Percentiles rank a stretch among this genome's conserved stretches.
Evolutionary conservation across 805 yeast genomes (phyloP).

Genomic region (Torulaspora franciscae): DNA sequence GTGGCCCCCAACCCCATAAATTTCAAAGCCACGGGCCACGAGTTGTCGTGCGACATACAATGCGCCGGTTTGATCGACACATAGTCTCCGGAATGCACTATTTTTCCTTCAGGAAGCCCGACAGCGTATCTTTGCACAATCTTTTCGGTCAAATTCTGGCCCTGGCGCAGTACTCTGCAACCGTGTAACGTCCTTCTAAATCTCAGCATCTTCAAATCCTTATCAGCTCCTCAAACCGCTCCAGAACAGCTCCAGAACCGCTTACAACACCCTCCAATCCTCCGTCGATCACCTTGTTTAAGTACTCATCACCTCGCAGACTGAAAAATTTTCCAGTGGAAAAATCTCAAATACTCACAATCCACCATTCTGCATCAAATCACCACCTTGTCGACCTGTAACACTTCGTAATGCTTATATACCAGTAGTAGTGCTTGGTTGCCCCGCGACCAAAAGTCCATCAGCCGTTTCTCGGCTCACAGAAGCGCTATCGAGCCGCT

Average conservation of each 20-base stretch:
- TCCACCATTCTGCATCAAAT: neutral
- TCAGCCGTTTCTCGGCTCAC: neutral
- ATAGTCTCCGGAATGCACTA: slow-evolving; percentile 85
- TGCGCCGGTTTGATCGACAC: slow-evolving; percentile 93
- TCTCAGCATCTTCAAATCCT: slow-evolving; percentile 21
- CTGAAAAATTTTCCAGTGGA: slow-evolving; percentile 17
- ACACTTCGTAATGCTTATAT: neutral
- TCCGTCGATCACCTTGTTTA: neutral
- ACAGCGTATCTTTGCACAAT: slow-evolving; percentile 92
- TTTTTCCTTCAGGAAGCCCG: slow-evolving; percentile 68
- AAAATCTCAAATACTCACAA: neutral
- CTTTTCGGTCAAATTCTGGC: slow-evolving; percentile 90
- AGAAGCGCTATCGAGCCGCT: neutral
- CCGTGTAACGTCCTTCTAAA: slow-evolving; percentile 24
- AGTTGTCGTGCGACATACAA: slow-evolving; percentile 98
- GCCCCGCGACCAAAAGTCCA: neutral
- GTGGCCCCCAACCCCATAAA: slow-evolving; percentile 93
- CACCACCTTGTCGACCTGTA: neutral
- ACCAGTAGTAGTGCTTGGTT: neutral
- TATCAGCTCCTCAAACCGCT: neutral
- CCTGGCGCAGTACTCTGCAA: slow-evolving; percentile 19
- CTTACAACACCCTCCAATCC: neutral
- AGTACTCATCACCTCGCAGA: slow-evolving; percentile 5
- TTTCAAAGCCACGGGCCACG: slow-evolving; percentile 98
- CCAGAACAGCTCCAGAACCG: neutral